Evolutionary conservation across 2,329 filamentous ascomycete species (phyloP).

Genomic region (Cryoendolithus antarcticus): DNA sequence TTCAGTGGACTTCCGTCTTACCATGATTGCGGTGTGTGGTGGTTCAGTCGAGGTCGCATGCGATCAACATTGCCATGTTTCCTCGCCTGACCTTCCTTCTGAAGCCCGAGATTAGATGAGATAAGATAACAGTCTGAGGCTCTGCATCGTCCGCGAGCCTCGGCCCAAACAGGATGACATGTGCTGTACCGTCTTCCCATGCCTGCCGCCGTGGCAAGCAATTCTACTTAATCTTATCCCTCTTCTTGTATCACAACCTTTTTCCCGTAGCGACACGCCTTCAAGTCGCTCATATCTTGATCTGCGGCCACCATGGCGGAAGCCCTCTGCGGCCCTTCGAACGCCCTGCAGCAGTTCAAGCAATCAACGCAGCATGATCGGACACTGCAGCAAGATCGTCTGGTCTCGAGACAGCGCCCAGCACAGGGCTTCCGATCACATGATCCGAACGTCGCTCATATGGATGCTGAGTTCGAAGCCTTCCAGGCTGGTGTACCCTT

Average conservation of each 20-base stretch:
- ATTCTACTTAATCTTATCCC: too few species aligned
- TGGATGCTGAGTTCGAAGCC: constrained; percentile 57
- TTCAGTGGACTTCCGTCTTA: background rate
- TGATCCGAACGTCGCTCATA: constrained; percentile 38
- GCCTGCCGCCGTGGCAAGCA: too few species aligned
- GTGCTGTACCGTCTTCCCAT: too few species aligned
- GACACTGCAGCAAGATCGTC: constrained; percentile 60
- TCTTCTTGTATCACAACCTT: too few species aligned
- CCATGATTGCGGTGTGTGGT: constrained; percentile 8
- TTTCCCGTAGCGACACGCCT: background rate
- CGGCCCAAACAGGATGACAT: too few species aligned
- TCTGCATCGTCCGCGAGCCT: too few species aligned
- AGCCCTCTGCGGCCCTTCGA: constrained; percentile 61
- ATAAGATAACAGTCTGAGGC: too few species aligned
- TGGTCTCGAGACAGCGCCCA: constrained; percentile 37
- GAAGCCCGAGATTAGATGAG: too few species aligned
- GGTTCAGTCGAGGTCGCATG: too few species aligned
- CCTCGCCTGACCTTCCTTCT: too few species aligned
- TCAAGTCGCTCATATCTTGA: background rate
- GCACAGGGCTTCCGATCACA: constrained; percentile 50
- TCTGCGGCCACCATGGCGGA: constrained; percentile 44
- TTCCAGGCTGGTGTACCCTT: constrained; percentile 46
- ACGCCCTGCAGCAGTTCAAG: constrained; percentile 60
- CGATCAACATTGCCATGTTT: too few species aligned
- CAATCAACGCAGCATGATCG: constrained; percentile 57